Evolutionary conservation across 768 basidiomycete genomes (phyloP).

Genomic region (Boletus vinaceobasis): DNA sequence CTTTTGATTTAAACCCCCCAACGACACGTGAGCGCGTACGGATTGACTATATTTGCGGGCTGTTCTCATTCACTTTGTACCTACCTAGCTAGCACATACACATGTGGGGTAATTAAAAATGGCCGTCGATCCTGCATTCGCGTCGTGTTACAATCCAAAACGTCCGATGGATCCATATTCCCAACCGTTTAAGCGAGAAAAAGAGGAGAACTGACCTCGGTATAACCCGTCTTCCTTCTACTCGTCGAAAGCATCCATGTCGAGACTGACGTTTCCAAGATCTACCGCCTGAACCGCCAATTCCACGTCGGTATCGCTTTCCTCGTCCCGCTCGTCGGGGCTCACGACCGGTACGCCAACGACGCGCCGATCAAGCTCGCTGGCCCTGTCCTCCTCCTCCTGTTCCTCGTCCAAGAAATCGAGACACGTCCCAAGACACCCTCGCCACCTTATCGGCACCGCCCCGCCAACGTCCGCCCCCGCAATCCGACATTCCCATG

Average conservation of each 20-base stretch:
- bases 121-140: background rate
- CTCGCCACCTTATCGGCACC: constrained; percentile 66
- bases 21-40: background rate
- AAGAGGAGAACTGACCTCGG: background rate
- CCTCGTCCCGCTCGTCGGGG: background rate
- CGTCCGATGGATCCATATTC: background rate
- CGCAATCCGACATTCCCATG: constrained; percentile 59
- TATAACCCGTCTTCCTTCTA: background rate
- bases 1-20: background rate
- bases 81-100: background rate
- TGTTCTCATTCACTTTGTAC: background rate
- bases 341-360: background rate
- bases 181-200: background rate
- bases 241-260: constrained; percentile 29
- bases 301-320: constrained; percentile 13
- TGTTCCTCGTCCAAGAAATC: constrained; percentile 45
- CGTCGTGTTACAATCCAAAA: constrained; percentile 6
- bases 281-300: constrained; percentile 22
- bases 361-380: background rate
- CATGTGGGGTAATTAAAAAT: background rate
- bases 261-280: constrained; percentile 11
- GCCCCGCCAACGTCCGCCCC: constrained; percentile 48
- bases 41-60: background rate
- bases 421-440: constrained; percentile 62
- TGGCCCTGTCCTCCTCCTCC: too few relatives aligned